A percentile compares a stretch with the other conserved stretches of the same genome.
These are phyloP conservation scores for Ascochyta lentis DNA, from an alignment of 2,329 filamentous ascomycete genomes.

Conservation along the genomic window DNA sequence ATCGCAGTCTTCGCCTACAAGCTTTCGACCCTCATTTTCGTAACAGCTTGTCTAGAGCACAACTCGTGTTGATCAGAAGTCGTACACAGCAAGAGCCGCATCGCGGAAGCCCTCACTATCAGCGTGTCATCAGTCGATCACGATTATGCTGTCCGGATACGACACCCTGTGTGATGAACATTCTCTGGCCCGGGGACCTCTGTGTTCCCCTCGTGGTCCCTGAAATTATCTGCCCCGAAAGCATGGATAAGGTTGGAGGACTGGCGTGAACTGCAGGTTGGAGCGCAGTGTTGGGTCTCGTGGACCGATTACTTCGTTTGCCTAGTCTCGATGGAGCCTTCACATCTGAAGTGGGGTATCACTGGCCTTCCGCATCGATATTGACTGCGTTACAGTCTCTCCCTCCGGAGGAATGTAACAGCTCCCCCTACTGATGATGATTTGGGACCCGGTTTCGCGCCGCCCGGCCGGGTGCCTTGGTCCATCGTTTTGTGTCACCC, in stretches of 20 bases:
- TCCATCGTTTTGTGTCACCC: conserved; percentile 7
- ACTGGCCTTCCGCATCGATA: conserved; percentile 13
- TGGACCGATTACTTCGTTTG: conserved; percentile 25
- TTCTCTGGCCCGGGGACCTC: not conserved
- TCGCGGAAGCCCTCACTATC: not conserved
- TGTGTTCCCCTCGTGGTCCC: conserved; percentile 34
- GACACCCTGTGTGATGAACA: conserved; percentile 17
- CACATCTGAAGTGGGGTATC: conserved; percentile 32
- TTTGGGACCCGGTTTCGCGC: conserved; percentile 12
- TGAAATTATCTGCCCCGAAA: conserved; percentile 39
- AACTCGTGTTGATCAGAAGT: not conserved
- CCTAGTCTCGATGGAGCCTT: conserved; percentile 9
- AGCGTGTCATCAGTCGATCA: not conserved
- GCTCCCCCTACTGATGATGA: conserved; percentile 22
- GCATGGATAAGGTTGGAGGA: conserved; percentile 44
- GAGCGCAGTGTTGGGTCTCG: conserved; percentile 20
- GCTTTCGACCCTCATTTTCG: not conserved
- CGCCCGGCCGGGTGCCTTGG: conserved; percentile 8
- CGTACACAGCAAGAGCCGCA: not conserved
- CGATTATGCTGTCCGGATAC: not conserved
- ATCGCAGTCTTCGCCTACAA: conserved; percentile 3
- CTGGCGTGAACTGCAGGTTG: conserved; percentile 37
- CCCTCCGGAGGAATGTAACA: conserved; percentile 34
- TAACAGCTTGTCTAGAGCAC: not conserved
- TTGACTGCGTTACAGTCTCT: conserved; percentile 29